Conservation (phyloP, 2,329 filamentous ascomycete species). For the Penicillium crustosum region DNA sequence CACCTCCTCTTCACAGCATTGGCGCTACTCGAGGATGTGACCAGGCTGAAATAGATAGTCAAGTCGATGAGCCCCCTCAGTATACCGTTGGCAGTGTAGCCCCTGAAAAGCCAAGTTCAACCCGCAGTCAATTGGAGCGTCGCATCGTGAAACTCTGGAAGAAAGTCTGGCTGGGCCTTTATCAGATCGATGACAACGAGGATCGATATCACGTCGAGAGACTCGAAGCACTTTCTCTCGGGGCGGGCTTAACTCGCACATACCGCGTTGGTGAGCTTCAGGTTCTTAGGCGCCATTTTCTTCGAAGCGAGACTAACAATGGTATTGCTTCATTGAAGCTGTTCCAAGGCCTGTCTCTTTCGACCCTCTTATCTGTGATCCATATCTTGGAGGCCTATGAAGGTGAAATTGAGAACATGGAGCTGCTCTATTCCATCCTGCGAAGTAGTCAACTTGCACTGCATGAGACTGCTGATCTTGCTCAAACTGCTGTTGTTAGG, state of each 20-base stretch:
- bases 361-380: constrained; percentile 17
- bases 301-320: constrained; percentile 1
- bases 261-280: constrained; percentile 8
- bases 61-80: not conserved
- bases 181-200: constrained; percentile 19
- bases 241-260: constrained; percentile 18
- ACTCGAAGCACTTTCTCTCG: constrained; percentile 19
- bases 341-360: constrained; percentile 19
- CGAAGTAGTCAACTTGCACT: constrained; percentile 16
- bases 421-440: constrained; percentile 17
- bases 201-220: constrained; percentile 16
- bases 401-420: constrained; percentile 17
- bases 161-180: constrained; percentile 24
- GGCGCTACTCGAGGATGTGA: not conserved
- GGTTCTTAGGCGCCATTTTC: constrained; percentile 14
- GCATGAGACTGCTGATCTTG: constrained; percentile 1
- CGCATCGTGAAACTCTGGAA: constrained; percentile 23
- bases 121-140: constrained; percentile 15
- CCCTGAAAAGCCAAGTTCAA: not conserved
- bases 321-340: constrained; percentile 22
- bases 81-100: not conserved
- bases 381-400: constrained; percentile 23
- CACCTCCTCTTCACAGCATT: not conserved
- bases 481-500: constrained; percentile 3
- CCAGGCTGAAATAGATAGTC: not conserved